A percentile compares a stretch with the other conserved stretches of the same genome.
Evolutionary conservation across 2,329 filamentous ascomycete genomes (phyloP).

Genomic region (Coniochaeta pulveracea): DNA sequence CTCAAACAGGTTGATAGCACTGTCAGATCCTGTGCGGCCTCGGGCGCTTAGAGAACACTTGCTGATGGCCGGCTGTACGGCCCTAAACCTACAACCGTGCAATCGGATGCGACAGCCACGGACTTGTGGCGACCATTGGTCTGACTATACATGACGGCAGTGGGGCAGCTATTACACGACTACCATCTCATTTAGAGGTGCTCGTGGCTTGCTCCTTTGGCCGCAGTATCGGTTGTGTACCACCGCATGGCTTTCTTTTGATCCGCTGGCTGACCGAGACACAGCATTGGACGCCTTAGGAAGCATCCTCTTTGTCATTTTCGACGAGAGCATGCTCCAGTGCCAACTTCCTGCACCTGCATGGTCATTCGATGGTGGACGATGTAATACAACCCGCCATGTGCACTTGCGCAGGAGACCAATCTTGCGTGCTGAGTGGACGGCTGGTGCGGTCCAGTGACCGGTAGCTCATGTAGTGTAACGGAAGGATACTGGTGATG

Average conservation of each 20-base stretch:
- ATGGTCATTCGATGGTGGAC: conserved; percentile 4
- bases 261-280: conserved; percentile 12
- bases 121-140: conserved; percentile 24
- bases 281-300: conserved; percentile 10
- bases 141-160: neutral
- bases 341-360: conserved; percentile 1
- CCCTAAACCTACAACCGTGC: conserved; percentile 28
- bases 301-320: conserved; percentile 1
- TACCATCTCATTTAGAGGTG: conserved; percentile 3
- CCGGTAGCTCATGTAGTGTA: conserved; percentile 31
- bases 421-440: conserved; percentile 23
- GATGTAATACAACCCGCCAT: conserved; percentile 11
- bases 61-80: conserved; percentile 28
- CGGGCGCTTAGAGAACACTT: conserved; percentile 41
- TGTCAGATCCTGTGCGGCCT: no score
- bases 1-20: no score
- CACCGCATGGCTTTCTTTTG: conserved; percentile 17
- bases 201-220: conserved; percentile 20
- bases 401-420: conserved; percentile 20
- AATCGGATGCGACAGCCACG: conserved; percentile 31
- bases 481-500: conserved; percentile 13
- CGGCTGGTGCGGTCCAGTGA: conserved; percentile 31
- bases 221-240: conserved; percentile 20
- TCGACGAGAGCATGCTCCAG: neutral
- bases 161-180: conserved; percentile 6